Conservation (phyloP, 2,329 filamentous ascomycete species). For the Teratosphaeria nubilosa region DNA sequence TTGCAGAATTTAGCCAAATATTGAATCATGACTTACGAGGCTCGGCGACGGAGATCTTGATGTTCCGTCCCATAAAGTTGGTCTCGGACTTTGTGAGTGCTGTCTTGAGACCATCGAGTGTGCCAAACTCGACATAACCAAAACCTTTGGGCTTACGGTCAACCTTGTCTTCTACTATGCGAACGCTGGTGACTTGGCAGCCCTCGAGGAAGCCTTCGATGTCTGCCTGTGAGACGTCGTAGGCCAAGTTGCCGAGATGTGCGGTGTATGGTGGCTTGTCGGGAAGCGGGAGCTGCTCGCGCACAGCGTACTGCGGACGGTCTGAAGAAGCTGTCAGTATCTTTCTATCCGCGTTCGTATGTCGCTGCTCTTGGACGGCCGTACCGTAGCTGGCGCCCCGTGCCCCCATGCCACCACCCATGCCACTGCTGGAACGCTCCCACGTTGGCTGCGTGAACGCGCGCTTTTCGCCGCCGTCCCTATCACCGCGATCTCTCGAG, state of each 20-base stretch:
- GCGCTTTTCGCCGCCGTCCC: slow-evolving; percentile 34
- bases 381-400: slow-evolving; percentile 24
- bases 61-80: slow-evolving; percentile 76
- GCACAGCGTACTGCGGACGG: slow-evolving; percentile 32
- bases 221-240: slow-evolving; percentile 77
- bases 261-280: slow-evolving; percentile 90
- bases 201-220: slow-evolving; percentile 76
- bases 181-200: slow-evolving; percentile 80
- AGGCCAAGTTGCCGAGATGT: slow-evolving; percentile 92
- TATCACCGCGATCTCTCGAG: slow-evolving; percentile 12
- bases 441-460: slow-evolving; percentile 32
- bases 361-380: neutral
- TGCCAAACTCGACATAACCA: slow-evolving; percentile 89
- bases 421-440: slow-evolving; percentile 13
- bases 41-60: slow-evolving; percentile 92
- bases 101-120: slow-evolving; percentile 80
- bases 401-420: slow-evolving; percentile 14
- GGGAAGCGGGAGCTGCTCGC: slow-evolving; percentile 76
- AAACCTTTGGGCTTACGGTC: slow-evolving; percentile 94
- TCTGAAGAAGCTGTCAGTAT: slow-evolving; percentile 21
- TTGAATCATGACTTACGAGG: slow-evolving; percentile 60
- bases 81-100: slow-evolving; percentile 74
- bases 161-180: slow-evolving; percentile 93
- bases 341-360: neutral
- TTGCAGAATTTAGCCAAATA: neutral